Percentiles rank a stretch among this genome's conserved stretches.
Conservation (phyloP, 768 basidiomycete genomes). For the Boletus coccyginus region DNA sequence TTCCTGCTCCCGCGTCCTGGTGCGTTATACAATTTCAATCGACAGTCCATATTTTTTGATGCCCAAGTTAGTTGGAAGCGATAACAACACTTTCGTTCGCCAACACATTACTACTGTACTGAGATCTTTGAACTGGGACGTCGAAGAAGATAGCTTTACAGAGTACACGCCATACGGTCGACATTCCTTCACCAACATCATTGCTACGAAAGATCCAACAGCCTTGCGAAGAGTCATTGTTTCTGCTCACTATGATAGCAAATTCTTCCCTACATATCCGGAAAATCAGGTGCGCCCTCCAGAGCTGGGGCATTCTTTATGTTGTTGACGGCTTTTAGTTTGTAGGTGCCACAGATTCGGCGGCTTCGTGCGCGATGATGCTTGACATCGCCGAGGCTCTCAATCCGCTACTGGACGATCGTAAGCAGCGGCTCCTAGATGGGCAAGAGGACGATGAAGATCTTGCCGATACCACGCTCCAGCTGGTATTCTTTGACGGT, state of each 20-base stretch:
- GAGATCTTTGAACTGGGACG: slow-evolving; percentile 75
- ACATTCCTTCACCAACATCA: slow-evolving; percentile 82
- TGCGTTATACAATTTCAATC: slow-evolving; percentile 36
- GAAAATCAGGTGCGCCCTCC: slow-evolving; percentile 61
- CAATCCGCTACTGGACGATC: slow-evolving; percentile 64
- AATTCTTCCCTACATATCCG: slow-evolving; percentile 73
- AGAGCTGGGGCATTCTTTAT: not conserved
- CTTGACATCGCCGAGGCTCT: slow-evolving; percentile 87
- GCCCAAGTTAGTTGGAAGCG: slow-evolving; percentile 54
- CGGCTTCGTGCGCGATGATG: slow-evolving; percentile 92
- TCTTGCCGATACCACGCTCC: slow-evolving; percentile 78
- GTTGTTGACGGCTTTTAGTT: slow-evolving; percentile 53
- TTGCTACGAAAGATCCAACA: slow-evolving; percentile 91
- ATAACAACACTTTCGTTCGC: slow-evolving; percentile 78
- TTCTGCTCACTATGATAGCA: slow-evolving; percentile 94
- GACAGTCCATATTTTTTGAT: not conserved
- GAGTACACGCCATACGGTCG: slow-evolving; percentile 78
- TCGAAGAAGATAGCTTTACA: slow-evolving; percentile 82
- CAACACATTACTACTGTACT: slow-evolving; percentile 77
- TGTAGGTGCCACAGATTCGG: slow-evolving; percentile 96
- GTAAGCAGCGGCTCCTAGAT: slow-evolving; percentile 51
- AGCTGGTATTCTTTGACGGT: slow-evolving; percentile 94
- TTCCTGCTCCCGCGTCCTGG: slow-evolving; percentile 84
- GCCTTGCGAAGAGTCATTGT: slow-evolving; percentile 80
- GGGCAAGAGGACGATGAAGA: slow-evolving; percentile 72